These are phyloP conservation scores for Trichoderma sp. DNA, from an alignment of 2,329 filamentous ascomycete species.

Conservation along the genomic window DNA sequence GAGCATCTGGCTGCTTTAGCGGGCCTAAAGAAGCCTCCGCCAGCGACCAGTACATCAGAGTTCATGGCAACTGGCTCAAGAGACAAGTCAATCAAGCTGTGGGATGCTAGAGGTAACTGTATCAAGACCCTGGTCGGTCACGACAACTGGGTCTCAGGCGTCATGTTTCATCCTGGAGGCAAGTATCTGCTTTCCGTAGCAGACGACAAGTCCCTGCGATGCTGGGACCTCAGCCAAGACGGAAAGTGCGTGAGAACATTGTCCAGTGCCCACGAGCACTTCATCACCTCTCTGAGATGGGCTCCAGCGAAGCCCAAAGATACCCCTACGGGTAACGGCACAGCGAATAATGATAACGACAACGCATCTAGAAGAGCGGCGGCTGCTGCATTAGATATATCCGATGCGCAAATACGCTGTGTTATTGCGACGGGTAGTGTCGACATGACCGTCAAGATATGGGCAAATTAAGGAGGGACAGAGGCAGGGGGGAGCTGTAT, in stretches of 20 bases:
- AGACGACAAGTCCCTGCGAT: conserved; percentile 88
- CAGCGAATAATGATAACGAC: conserved; percentile 28
- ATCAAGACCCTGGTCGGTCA: conserved; percentile 84
- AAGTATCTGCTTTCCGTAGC: conserved; percentile 83
- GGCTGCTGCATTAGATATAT: conserved; percentile 27
- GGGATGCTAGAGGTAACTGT: conserved; percentile 79
- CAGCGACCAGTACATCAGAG: conserved; percentile 71
- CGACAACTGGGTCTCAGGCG: conserved; percentile 86
- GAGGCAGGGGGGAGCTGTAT: neutral
- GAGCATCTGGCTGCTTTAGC: conserved; percentile 71
- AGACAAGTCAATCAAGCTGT: conserved; percentile 87
- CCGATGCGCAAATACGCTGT: conserved; percentile 68
- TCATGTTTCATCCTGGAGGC: conserved; percentile 87
- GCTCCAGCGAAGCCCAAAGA: conserved; percentile 54
- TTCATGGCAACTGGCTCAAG: conserved; percentile 85
- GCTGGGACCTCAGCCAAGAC: conserved; percentile 90
- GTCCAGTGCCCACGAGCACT: conserved; percentile 74
- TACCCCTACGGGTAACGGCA: conserved; percentile 28
- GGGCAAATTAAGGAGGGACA: conserved; percentile 53
- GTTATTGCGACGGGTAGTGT: conserved; percentile 86
- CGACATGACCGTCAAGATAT: conserved; percentile 75
- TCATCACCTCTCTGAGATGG: conserved; percentile 84
- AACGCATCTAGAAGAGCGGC: conserved; percentile 49
- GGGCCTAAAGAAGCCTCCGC: conserved; percentile 77
- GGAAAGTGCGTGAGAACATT: conserved; percentile 84